phyloP scores from a whole-genome alignment of 495 filamentous ascomycete genomes.

The Trichoderma parareesei region DNA sequence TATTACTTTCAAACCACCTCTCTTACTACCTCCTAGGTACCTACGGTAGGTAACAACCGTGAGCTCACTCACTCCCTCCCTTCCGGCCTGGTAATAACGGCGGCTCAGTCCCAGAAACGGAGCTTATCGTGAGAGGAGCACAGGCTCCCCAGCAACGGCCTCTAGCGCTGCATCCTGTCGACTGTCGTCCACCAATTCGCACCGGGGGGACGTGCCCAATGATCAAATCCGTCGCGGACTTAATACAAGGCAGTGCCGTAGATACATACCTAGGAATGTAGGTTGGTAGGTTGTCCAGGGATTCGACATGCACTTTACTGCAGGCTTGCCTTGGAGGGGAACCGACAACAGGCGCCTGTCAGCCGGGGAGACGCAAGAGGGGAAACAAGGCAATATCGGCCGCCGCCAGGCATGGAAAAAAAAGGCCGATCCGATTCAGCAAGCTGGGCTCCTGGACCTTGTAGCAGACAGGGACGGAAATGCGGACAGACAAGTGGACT shows the following conservation, averaged over 20 bases:
- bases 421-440: neutral
- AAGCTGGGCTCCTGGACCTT: neutral
- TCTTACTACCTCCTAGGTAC: neutral
- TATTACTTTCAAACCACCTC: neutral
- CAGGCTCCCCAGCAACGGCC: neutral
- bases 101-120: neutral
- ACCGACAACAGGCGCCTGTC: too few relatives aligned
- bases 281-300: too few relatives aligned
- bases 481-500: slow-evolving; percentile 4
- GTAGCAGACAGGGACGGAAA: neutral
- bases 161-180: neutral
- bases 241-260: too few relatives aligned
- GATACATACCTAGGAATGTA: too few relatives aligned
- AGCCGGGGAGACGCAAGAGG: too few relatives aligned
- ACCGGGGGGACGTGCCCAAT: too few relatives aligned
- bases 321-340: too few relatives aligned
- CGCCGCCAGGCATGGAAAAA: neutral
- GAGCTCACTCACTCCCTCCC: neutral
- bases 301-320: too few relatives aligned
- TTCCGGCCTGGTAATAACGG: neutral
- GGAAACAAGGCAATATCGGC: neutral
- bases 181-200: neutral
- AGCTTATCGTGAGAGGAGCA: neutral
- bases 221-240: too few relatives aligned
- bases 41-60: neutral